phyloP scores from a whole-genome alignment of 805 yeast genomes.

The Candida insectorum region DNA sequence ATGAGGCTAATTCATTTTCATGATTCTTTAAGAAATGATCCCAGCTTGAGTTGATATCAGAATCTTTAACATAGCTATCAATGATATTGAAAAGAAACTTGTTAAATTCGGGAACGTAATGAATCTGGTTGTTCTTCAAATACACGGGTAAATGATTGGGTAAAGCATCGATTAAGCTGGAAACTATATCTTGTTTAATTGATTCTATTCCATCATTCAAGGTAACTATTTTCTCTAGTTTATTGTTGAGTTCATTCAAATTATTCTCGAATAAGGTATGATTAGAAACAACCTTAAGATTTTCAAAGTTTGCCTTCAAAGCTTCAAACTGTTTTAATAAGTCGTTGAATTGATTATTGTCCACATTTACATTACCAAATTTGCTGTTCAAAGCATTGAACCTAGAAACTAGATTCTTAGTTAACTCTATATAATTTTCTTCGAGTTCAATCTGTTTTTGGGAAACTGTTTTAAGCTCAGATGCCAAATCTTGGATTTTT shows the following conservation, averaged over 20 bases:
- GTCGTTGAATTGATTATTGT: background rate
- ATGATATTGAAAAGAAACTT: slow-evolving; percentile 30
- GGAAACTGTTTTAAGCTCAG: background rate
- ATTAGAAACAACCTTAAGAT: slow-evolving; percentile 6
- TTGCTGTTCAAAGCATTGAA: slow-evolving; percentile 9
- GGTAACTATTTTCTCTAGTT: slow-evolving; percentile 6
- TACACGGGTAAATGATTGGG: slow-evolving; percentile 31
- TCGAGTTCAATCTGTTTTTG: slow-evolving; percentile 2
- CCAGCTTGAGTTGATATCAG: slow-evolving; percentile 17
- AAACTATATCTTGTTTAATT: slow-evolving; percentile 4
- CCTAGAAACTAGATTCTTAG: slow-evolving; percentile 4
- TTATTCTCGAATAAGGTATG: slow-evolving; percentile 7
- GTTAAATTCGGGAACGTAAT: slow-evolving; percentile 37
- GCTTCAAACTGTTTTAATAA: slow-evolving; percentile 5
- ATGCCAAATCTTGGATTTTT: slow-evolving; percentile 1
- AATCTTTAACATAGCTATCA: slow-evolving; percentile 21
- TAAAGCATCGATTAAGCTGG: slow-evolving; percentile 15
- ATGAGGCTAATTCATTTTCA: slow-evolving; percentile 16
- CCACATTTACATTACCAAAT: slow-evolving; percentile 4
- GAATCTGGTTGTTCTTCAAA: slow-evolving; percentile 30
- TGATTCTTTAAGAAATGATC: slow-evolving; percentile 19
- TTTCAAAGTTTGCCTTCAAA: slow-evolving; percentile 4
- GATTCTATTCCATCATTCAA: slow-evolving; percentile 7
- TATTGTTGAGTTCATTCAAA: slow-evolving; percentile 6
- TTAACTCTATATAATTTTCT: slow-evolving; percentile 5